These are phyloP conservation scores for Pythium brassicae DNA, from an alignment of 352 stramenopile species.

Conservation along the genomic window DNA sequence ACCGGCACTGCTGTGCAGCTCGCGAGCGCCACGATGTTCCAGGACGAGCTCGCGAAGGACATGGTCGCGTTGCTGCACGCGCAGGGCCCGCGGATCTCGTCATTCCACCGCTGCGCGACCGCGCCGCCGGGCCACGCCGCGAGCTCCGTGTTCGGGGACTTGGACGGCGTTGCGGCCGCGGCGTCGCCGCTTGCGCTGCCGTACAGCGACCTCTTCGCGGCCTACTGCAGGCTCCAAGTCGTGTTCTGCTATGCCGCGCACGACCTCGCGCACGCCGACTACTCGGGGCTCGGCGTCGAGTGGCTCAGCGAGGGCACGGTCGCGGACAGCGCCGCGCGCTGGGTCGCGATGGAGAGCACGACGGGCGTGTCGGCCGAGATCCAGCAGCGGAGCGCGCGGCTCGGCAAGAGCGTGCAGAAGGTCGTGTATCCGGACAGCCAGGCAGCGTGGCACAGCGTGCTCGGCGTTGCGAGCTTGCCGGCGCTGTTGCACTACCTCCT, in stretches of 20 bases:
- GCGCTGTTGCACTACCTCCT: constrained; percentile 65
- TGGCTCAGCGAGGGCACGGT: constrained; percentile 61
- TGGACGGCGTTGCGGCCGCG: constrained; percentile 39
- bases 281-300: constrained; percentile 57
- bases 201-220: constrained; percentile 28
- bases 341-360: constrained; percentile 55
- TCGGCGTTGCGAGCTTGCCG: constrained; percentile 54
- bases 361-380: constrained; percentile 61
- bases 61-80: constrained; percentile 55
- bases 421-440: constrained; percentile 33
- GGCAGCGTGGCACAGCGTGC: constrained; percentile 41
- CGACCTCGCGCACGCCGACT: constrained; percentile 54
- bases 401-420: constrained; percentile 58
- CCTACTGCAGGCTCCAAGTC: constrained; percentile 54
- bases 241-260: constrained; percentile 75
- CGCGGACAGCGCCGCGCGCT: constrained; percentile 44
- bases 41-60: constrained; percentile 58
- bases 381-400: constrained; percentile 60
- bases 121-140: constrained; percentile 13
- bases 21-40: constrained; percentile 75
- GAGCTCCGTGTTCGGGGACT: constrained; percentile 39
- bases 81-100: constrained; percentile 51
- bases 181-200: constrained; percentile 38
- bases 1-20: constrained; percentile 32
- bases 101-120: constrained; percentile 51